phyloP scores from a whole-genome alignment of 345 rosid genomes.

The Nephelium lappaceum region DNA sequence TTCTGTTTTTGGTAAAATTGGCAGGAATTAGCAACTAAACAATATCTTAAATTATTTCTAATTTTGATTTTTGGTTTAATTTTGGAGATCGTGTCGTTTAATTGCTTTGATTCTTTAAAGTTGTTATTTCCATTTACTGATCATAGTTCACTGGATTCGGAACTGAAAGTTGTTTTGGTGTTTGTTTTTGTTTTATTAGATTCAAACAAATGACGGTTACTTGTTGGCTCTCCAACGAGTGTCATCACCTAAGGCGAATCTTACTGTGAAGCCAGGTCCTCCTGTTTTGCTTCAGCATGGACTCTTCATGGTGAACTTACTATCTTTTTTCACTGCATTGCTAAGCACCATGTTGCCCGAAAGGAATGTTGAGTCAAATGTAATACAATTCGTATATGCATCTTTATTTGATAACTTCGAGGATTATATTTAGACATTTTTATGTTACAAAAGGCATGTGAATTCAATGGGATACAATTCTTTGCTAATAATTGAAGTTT shows the following conservation, averaged over 20 bases:
- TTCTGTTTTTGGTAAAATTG: neutral
- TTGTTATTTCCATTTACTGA: neutral
- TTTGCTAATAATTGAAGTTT: neutral
- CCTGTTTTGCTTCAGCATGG: conserved; percentile 94
- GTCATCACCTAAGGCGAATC: conserved; percentile 42
- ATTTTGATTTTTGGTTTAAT: neutral
- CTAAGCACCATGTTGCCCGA: neutral
- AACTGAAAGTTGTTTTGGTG: neutral
- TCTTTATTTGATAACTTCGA: no score
- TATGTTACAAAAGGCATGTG: neutral
- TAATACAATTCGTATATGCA: no score
- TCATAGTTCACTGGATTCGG: neutral
- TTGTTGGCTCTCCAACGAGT: conserved; percentile 80
- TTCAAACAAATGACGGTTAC: conserved; percentile 83
- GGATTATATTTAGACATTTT: neutral
- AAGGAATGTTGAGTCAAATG: no score
- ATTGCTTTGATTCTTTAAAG: neutral
- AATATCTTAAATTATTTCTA: neutral
- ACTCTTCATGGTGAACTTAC: conserved; percentile 71
- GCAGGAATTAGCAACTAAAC: no score
- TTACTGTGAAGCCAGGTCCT: conserved; percentile 37
- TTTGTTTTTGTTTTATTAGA: conserved; percentile 32
- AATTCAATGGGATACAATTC: neutral
- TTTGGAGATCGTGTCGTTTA: neutral
- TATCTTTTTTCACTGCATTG: neutral